Evolutionary conservation across 305 asterid species (phyloP).

Genomic region (Solanum aculeatissimum): DNA sequence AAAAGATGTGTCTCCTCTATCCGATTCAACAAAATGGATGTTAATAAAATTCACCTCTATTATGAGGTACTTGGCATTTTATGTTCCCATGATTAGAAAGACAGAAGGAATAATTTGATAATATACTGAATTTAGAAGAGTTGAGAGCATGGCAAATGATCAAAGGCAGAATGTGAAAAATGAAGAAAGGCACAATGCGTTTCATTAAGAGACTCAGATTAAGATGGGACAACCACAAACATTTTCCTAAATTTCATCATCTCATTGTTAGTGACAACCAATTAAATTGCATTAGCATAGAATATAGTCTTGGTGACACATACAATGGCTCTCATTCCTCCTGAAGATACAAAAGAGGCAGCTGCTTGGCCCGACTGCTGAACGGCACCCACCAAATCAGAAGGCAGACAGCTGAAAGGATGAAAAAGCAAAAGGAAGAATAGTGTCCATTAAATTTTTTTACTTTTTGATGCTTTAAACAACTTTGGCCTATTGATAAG

Average conservation of each 20-base stretch:
- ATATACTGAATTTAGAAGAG: background rate
- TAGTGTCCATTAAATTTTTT: background rate
- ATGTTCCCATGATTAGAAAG: background rate
- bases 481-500: background rate
- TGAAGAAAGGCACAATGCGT: background rate
- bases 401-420: conserved; percentile 77
- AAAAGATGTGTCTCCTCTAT: background rate
- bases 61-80: background rate
- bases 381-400: conserved; percentile 93
- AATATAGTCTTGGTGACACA: conserved; percentile 6
- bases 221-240: background rate
- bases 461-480: background rate
- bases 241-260: background rate
- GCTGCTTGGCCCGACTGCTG: conserved; percentile 77
- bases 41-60: background rate
- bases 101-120: background rate
- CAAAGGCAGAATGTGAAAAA: background rate
- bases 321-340: conserved; percentile 88
- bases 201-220: background rate
- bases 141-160: background rate
- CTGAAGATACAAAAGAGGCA: conserved; percentile 71
- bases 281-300: background rate
- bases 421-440: background rate
- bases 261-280: background rate
- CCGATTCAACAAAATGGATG: background rate